These are phyloP conservation scores for Closterium sp. DNA, from an alignment of 139 green algal species.

Conservation along the genomic window DNA sequence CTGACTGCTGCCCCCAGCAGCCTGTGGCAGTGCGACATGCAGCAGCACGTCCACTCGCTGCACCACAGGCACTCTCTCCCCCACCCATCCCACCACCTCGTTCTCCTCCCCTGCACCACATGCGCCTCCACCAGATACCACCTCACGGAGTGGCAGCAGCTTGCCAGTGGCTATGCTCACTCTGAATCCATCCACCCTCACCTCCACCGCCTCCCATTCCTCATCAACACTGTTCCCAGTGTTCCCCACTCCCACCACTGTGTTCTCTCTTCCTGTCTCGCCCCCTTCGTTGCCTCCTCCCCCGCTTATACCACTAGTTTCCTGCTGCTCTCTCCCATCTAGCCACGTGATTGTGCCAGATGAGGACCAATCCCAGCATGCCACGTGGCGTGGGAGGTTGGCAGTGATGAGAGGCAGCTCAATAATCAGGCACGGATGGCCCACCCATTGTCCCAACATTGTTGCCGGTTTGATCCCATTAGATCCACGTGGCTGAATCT, in stretches of 20 bases:
- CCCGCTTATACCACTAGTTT: neutral
- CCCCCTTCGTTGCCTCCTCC: no score
- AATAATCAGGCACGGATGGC: neutral
- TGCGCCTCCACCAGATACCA: neutral
- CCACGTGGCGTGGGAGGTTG: neutral
- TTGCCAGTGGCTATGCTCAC: neutral
- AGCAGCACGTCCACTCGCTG: neutral
- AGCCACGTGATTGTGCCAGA: neutral
- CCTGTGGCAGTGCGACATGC: neutral
- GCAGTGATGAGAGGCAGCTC: neutral
- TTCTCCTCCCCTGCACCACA: neutral
- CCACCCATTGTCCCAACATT: neutral
- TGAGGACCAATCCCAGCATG: neutral
- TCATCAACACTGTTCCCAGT: neutral
- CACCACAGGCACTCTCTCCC: neutral
- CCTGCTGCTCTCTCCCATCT: neutral
- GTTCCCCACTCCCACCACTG: neutral
- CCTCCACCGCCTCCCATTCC: neutral
- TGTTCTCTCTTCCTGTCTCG: neutral
- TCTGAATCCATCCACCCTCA: neutral
- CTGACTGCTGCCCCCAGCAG: neutral
- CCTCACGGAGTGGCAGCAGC: neutral
- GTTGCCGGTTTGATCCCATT: neutral
- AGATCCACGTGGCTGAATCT: neutral
- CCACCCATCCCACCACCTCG: neutral